Evolutionary conservation across 805 yeast genomes (phyloP).

Genomic region (Candida pseudoglaebosa): DNA sequence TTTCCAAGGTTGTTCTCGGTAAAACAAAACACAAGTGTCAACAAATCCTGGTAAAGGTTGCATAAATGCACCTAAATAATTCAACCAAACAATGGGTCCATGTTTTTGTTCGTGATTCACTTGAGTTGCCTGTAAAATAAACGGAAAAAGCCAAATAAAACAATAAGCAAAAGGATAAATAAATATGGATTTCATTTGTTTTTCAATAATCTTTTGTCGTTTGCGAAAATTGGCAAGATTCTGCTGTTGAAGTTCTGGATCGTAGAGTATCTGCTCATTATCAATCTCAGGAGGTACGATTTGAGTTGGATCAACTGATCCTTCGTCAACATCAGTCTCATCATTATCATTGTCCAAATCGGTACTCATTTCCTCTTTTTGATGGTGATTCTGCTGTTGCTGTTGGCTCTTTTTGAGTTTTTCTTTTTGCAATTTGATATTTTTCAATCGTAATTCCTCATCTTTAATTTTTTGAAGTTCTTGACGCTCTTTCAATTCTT

Average conservation of each 20-base stretch:
- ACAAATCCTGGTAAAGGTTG: constrained; percentile 79
- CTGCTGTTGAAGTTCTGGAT: constrained; percentile 51
- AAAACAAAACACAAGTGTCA: constrained; percentile 70
- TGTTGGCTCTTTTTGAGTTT: not conserved
- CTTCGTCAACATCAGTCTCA: constrained; percentile 18
- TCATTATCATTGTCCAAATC: constrained; percentile 26
- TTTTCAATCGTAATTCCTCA: constrained; percentile 1
- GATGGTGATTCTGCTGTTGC: not conserved
- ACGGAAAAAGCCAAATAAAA: constrained; percentile 78
- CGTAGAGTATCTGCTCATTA: constrained; percentile 19
- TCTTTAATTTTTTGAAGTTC: not conserved
- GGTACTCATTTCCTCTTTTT: constrained; percentile 17
- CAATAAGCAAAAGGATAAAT: constrained; percentile 82
- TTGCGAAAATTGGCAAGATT: constrained; percentile 58
- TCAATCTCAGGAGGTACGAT: constrained; percentile 18
- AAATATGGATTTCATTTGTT: constrained; percentile 76
- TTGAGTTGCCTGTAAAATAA: constrained; percentile 59
- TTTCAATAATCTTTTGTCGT: constrained; percentile 63
- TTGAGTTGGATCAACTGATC: constrained; percentile 27
- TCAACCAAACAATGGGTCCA: constrained; percentile 60
- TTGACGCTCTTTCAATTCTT: constrained; percentile 3
- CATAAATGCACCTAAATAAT: constrained; percentile 65
- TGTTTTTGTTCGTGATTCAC: constrained; percentile 42
- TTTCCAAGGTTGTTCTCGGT: constrained; percentile 79
- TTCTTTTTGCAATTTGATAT: constrained; percentile 1